Evolutionary conservation across 2,329 filamentous ascomycete species (phyloP).

Genomic region (Curvularia verruculosa): DNA sequence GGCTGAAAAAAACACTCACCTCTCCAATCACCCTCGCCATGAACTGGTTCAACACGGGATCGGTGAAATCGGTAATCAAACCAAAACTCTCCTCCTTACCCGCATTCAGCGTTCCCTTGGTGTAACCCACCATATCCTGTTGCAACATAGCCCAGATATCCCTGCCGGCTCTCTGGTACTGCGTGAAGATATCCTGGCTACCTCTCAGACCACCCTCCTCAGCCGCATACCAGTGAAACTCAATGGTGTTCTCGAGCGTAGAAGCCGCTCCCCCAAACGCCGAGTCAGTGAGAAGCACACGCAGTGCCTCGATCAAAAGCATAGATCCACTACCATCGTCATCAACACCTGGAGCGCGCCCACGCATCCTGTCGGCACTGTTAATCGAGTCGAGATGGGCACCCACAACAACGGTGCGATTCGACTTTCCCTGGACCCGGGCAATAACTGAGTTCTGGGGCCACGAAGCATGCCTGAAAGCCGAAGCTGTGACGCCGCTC

Average conservation of each 20-base stretch:
- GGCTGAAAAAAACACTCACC: neutral
- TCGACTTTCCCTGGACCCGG: constrained; percentile 80
- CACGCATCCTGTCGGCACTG: neutral
- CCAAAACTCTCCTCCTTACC: constrained; percentile 77
- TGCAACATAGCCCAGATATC: constrained; percentile 95
- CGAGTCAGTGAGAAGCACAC: constrained; percentile 73
- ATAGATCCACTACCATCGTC: constrained; percentile 91
- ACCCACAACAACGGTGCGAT: constrained; percentile 83
- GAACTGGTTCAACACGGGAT: constrained; percentile 78
- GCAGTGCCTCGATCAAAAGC: constrained; percentile 88
- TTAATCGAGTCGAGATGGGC: constrained; percentile 68
- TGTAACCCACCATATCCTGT: constrained; percentile 90
- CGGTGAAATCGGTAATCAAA: constrained; percentile 89
- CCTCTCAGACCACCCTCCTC: constrained; percentile 87
- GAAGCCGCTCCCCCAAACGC: constrained; percentile 50
- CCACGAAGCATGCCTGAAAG: neutral
- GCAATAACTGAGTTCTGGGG: constrained; percentile 80
- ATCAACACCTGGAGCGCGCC: constrained; percentile 79
- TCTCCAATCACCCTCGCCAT: constrained; percentile 80
- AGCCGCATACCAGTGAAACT: constrained; percentile 95
- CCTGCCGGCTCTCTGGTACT: constrained; percentile 73
- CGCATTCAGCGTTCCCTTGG: constrained; percentile 54
- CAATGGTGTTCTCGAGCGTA: constrained; percentile 74
- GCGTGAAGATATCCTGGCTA: constrained; percentile 82
- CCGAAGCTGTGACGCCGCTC: neutral